Evolutionary conservation across 2,329 filamentous ascomycete genomes (phyloP).

Genomic region (Westerdykella ornata): DNA sequence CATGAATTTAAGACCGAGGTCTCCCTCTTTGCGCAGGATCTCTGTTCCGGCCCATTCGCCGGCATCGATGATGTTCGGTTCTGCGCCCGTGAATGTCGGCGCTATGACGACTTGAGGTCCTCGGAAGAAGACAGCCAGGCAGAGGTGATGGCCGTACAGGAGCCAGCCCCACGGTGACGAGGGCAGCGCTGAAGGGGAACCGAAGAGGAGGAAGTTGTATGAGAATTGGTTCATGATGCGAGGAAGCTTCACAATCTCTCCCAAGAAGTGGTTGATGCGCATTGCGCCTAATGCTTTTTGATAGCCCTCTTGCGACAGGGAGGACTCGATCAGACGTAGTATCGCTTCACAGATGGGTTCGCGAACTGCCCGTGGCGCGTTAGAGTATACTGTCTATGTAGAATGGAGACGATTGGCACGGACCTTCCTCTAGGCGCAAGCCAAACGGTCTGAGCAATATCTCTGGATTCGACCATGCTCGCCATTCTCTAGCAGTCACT

Average conservation of each 20-base stretch:
- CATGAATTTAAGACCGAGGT: conserved; percentile 62
- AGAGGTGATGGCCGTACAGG: conserved; percentile 74
- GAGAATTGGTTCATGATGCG: conserved; percentile 65
- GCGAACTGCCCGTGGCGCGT: conserved; percentile 15
- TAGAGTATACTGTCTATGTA: conserved; percentile 1
- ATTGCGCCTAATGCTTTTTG: conserved; percentile 62
- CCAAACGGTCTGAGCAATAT: conserved; percentile 64
- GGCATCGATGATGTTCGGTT: conserved; percentile 66
- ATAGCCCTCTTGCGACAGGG: conserved; percentile 64
- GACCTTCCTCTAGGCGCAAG: conserved; percentile 59
- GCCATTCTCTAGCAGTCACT: conserved; percentile 65
- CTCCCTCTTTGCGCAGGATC: conserved; percentile 60
- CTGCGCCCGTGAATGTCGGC: conserved; percentile 73
- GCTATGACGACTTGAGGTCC: conserved; percentile 59
- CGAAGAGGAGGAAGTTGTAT: conserved; percentile 71
- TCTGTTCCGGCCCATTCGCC: conserved; percentile 57
- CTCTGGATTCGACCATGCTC: conserved; percentile 66
- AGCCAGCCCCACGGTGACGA: conserved; percentile 61
- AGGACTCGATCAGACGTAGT: conserved; percentile 50
- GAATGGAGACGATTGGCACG: not conserved
- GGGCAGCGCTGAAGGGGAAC: conserved; percentile 49
- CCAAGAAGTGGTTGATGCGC: conserved; percentile 69
- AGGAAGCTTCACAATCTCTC: conserved; percentile 56
- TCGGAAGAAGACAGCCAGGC: conserved; percentile 63
- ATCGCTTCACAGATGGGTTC: conserved; percentile 38